phyloP scores from a whole-genome alignment of 2,329 filamentous ascomycete species.

The Tolypocladium ophioglossoides region DNA sequence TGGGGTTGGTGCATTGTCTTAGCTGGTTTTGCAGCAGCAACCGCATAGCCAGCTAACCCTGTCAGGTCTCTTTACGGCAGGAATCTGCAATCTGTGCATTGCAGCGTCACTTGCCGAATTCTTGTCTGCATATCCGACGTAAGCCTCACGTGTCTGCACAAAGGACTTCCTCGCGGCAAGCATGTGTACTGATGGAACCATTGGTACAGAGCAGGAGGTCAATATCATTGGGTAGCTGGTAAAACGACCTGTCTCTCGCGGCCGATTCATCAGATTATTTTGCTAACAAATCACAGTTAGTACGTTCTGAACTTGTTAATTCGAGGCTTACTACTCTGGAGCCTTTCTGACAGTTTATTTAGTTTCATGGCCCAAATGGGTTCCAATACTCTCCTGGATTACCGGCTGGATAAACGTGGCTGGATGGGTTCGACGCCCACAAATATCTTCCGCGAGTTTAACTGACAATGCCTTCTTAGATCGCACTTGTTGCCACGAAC shows the following conservation, averaged over 20 bases:
- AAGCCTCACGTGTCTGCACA: background rate
- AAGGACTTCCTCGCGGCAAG: background rate
- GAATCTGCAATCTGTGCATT: slow-evolving; percentile 29
- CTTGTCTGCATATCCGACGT: slow-evolving; percentile 47
- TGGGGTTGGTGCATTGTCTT: slow-evolving; percentile 40
- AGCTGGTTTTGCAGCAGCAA: background rate
- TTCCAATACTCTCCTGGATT: slow-evolving; percentile 18
- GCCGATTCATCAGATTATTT: slow-evolving; percentile 41
- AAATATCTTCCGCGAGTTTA: background rate
- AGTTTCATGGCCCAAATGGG: slow-evolving; percentile 14
- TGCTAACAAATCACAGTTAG: slow-evolving; percentile 1
- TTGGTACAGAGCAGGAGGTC: slow-evolving; percentile 34
- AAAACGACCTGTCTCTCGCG: slow-evolving; percentile 37
- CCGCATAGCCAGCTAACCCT: background rate
- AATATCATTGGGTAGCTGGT: slow-evolving; percentile 63
- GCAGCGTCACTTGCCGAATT: slow-evolving; percentile 61
- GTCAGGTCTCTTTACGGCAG: slow-evolving; percentile 18
- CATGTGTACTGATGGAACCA: background rate
- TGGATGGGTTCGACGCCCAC: slow-evolving; percentile 38
- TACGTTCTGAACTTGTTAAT: background rate
- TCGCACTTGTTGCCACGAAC: slow-evolving; percentile 56
- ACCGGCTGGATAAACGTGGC: slow-evolving; percentile 54
- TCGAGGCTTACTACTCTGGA: background rate
- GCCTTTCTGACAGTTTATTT: background rate
- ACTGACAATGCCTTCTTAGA: slow-evolving; percentile 12